Evolutionary conservation across 208 protist species (phyloP).

Genomic region (Jaenimonas drosophilae): DNA sequence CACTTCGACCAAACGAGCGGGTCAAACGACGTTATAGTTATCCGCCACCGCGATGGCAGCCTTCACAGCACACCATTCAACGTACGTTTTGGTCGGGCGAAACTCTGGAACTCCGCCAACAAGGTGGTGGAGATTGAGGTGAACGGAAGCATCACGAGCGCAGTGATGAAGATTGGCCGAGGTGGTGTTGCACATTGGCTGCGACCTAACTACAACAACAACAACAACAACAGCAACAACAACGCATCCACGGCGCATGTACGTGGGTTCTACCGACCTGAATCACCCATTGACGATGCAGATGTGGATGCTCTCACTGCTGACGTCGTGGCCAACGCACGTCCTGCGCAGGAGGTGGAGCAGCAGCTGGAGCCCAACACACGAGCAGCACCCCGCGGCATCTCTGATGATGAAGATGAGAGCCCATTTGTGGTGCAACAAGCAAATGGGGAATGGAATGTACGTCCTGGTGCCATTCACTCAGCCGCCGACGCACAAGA

Average conservation of each 20-base stretch:
- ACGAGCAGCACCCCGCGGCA: too few species aligned
- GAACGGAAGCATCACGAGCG: conserved; percentile 78
- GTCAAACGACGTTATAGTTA: conserved; percentile 96
- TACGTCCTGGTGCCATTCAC: conserved; percentile 32
- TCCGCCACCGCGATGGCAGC: conserved; percentile 92
- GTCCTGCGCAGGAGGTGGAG: too few species aligned
- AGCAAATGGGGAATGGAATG: too few species aligned
- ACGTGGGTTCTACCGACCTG: too few species aligned
- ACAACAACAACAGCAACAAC: background rate
- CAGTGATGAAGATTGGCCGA: conserved; percentile 94
- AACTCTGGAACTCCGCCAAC: conserved; percentile 83
- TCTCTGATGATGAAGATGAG: too few species aligned
- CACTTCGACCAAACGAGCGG: conserved; percentile 81
- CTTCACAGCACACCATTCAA: conserved; percentile 94
- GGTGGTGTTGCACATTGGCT: conserved; percentile 94
- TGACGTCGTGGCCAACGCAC: too few species aligned
- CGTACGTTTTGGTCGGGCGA: conserved; percentile 94
- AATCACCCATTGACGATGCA: too few species aligned
- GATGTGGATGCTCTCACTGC: too few species aligned
- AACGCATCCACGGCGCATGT: too few species aligned
- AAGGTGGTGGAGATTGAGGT: conserved; percentile 93
- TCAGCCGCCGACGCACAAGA: conserved; percentile 23
- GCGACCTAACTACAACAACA: conserved; percentile 27
- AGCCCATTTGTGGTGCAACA: too few species aligned
- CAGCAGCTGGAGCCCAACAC: too few species aligned